Evolutionary conservation across 169 alveolate genomes (phyloP), one percentile per base, ranked within the genome.

Genomic region (Cyclospora cayetanensis): DNA sequence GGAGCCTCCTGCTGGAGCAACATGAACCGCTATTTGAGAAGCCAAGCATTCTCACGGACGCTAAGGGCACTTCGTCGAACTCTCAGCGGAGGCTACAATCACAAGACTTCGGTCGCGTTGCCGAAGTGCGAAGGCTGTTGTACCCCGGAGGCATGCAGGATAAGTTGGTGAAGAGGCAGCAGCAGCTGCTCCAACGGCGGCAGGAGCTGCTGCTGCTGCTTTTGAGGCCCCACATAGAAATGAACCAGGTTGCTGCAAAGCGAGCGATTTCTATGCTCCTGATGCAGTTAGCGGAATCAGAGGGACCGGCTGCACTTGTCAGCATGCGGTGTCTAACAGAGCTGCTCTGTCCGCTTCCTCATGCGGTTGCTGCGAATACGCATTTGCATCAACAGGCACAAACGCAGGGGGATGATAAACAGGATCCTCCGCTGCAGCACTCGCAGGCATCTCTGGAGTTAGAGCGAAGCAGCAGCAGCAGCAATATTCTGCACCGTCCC

Each of bases 391-490:
- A 55, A 29, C 70, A 55, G 72, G 35, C 15, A 31, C 72, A 60
- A 31, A n/a, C 15, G 72, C 35, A 60, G 72, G 35, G 72, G 4
- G 72, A 60, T 7, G 72, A 60, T 0, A n/a, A 60, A 31, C 72
- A 60, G 72, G 35, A 60, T 12, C 72, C 18, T 0, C 72, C 15
- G 4, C 31, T 15, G 72, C 72, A 60, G 72, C 72, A 60, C 34
- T 31, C 15, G 72, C 35, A 1, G 72, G 35, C n/a, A n/a, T n/a
- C n/a, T n/a, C n/a, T n/a, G n/a, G n/a, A n/a, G n/a, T n/a, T n/a
- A n/a, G n/a, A n/a, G n/a, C 0, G 72, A n/a, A 60, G 72, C 72
- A 60, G 72, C 72, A 60, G 72, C 72, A n/a, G 72, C 72, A 60
- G 72, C 72, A 60, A 15, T n/a, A 31, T 60, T n/a, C 72, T 60